These are phyloP conservation scores for Lepidium africanum DNA, from an alignment of 345 rosid species.

Conservation along the genomic window DNA sequence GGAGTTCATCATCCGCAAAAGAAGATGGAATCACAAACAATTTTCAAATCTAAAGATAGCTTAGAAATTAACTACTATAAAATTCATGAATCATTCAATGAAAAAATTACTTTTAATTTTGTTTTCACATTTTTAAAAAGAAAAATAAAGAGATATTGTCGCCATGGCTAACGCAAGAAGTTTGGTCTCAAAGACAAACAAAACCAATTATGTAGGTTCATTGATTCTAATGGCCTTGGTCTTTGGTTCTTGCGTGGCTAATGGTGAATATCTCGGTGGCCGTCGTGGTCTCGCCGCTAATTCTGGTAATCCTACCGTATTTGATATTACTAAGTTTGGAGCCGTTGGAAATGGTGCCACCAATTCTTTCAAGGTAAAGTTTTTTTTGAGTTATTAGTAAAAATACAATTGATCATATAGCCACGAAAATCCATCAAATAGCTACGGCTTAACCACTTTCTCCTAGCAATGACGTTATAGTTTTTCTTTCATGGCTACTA, in stretches of 20 bases:
- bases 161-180: conserved; percentile 38
- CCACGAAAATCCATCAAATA: too few relatives aligned
- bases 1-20: conserved; percentile 19
- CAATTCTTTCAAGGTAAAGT: conserved; percentile 28
- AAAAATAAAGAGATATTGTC: conserved; percentile 17
- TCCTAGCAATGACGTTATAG: too few relatives aligned
- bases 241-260: conserved; percentile 33
- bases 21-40: conserved; percentile 15
- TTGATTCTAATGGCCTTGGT: conserved; percentile 25
- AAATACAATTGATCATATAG: too few relatives aligned
- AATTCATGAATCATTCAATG: conserved; percentile 1
- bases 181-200: conserved; percentile 14
- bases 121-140: background rate
- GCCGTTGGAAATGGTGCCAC: conserved; percentile 36
- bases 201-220: conserved; percentile 8
- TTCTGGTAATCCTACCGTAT: conserved; percentile 22
- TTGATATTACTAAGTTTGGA: conserved; percentile 39
- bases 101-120: conserved; percentile 12
- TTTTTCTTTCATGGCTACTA: too few relatives aligned
- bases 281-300: conserved; percentile 27
- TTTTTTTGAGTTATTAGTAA: too few relatives aligned
- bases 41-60: background rate
- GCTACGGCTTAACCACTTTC: too few relatives aligned
- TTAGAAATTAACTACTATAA: background rate
- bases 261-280: conserved; percentile 26